phyloP scores from a whole-genome alignment of 345 rosid genomes.

The Brassica incana region DNA sequence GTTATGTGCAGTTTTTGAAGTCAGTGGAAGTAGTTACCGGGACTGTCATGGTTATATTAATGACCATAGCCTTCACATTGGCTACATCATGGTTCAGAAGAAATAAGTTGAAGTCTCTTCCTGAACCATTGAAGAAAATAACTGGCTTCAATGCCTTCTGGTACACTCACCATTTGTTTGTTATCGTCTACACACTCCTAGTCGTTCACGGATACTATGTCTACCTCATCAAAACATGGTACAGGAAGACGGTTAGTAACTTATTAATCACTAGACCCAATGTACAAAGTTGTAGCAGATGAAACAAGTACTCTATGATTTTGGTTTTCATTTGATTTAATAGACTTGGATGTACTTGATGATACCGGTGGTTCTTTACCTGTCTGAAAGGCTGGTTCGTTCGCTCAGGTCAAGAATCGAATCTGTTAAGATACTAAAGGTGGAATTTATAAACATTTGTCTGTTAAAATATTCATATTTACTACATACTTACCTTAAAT shows the following conservation, averaged over 20 bases:
- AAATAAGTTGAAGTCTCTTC: conserved; percentile 46
- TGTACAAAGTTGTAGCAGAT: background rate
- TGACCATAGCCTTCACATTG: conserved; percentile 77
- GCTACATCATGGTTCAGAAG: conserved; percentile 75
- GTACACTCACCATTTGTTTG: conserved; percentile 70
- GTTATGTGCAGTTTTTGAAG: conserved; percentile 57
- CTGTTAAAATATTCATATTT: background rate
- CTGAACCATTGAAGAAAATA: conserved; percentile 59
- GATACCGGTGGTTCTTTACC: conserved; percentile 63
- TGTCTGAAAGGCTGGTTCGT: conserved; percentile 58
- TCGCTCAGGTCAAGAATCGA: conserved; percentile 66
- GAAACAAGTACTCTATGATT: background rate
- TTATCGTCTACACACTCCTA: conserved; percentile 67
- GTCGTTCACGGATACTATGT: conserved; percentile 61
- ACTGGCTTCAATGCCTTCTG: conserved; percentile 85
- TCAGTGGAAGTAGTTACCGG: conserved; percentile 70
- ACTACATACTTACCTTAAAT: background rate
- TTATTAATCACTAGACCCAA: background rate
- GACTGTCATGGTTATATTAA: conserved; percentile 56
- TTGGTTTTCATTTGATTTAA: conserved; percentile 13
- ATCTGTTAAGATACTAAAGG: conserved; percentile 64
- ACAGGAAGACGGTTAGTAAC: conserved; percentile 70
- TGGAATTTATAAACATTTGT: conserved; percentile 7
- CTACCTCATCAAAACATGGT: conserved; percentile 56
- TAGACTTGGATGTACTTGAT: conserved; percentile 89